Percentiles rank a stretch among this genome's conserved stretches.
These are phyloP conservation scores for Penicillium ochrochloron DNA, from an alignment of 495 filamentous ascomycete species.

Conservation along the genomic window DNA sequence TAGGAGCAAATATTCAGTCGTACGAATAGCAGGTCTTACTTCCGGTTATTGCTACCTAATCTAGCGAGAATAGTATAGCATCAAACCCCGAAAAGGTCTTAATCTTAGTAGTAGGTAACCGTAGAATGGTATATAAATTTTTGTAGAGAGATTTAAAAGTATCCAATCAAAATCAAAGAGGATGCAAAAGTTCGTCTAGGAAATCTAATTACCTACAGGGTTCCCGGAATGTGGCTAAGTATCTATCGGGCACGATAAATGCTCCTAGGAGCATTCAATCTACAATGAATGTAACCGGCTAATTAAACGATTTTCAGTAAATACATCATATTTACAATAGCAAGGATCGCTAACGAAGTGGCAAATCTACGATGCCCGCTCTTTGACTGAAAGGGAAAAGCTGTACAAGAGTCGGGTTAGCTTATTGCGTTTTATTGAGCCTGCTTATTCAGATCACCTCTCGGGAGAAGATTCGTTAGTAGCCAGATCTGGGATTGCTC, in stretches of 20 bases:
- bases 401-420: too few relatives aligned
- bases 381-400: too few relatives aligned
- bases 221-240: conserved; percentile 6
- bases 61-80: conserved; percentile 5
- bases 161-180: conserved; percentile 6
- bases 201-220: not conserved
- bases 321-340: too few relatives aligned
- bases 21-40: conserved; percentile 3
- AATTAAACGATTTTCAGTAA: too few relatives aligned
- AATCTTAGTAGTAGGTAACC: conserved; percentile 4
- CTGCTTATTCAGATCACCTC: too few relatives aligned
- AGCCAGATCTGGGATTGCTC: too few relatives aligned
- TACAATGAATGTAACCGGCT: not conserved
- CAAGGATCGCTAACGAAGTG: too few relatives aligned
- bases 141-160: conserved; percentile 10
- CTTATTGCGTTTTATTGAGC: too few relatives aligned
- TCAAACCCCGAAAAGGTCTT: conserved; percentile 4
- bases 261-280: conserved; percentile 4
- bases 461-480: too few relatives aligned
- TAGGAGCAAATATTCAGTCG: conserved; percentile 1
- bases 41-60: conserved; percentile 7
- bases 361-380: too few relatives aligned
- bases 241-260: not conserved
- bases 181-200: conserved; percentile 3
- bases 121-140: conserved; percentile 6